Evolutionary conservation across 306 rosid species (phyloP), one percentile per base, ranked within the genome.

Genomic region (Casuarina equisetifolia): DNA sequence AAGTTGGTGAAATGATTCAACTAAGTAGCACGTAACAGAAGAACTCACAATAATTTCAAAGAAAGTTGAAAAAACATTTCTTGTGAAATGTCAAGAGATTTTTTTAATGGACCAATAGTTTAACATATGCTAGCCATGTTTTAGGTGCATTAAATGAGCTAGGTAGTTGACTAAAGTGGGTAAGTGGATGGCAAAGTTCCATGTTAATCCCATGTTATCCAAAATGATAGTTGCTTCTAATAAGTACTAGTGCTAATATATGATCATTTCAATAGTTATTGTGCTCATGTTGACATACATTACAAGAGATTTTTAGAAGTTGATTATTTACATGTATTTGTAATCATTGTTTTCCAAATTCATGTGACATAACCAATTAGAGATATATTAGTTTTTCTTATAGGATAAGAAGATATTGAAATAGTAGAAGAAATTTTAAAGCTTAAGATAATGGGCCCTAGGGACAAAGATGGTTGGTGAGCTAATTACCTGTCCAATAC

Each of bases 351-450:
- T 10, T 97, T 95, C 55, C 97, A 95, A 83, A 89, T 95, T 78
- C 97, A 95, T 83, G 97, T 92, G 80, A 95, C 96, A 7, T 93
- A 95, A 81, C 70, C 97, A 54, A 84, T 91, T 19, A 97, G 99
- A 70, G 99, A 95, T 86, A 88, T 95, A 74, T 82, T 95, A 82
- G 88, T 95, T 76, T 95, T 95, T 84, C 85, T 95, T 46, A 92
- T 97, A 40, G 98, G 98, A 85, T 97, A 92, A 81, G 97, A 95
- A 78, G n/a, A n/a, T n/a, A 95, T 95, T 59, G 99, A 95, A 86
- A 93, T 96, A 1, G 97, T 96, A 2, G 97, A 95, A 91, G 99
- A 95, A 86, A 95, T 95, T 79, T 74, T 95, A 89, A 95, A 87
- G 85, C 96, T 89, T 76, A 89, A 97, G 80, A 91, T 87, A 70